Conservation (phyloP, 257 asterid species). For the Solanum chaucha region DNA sequence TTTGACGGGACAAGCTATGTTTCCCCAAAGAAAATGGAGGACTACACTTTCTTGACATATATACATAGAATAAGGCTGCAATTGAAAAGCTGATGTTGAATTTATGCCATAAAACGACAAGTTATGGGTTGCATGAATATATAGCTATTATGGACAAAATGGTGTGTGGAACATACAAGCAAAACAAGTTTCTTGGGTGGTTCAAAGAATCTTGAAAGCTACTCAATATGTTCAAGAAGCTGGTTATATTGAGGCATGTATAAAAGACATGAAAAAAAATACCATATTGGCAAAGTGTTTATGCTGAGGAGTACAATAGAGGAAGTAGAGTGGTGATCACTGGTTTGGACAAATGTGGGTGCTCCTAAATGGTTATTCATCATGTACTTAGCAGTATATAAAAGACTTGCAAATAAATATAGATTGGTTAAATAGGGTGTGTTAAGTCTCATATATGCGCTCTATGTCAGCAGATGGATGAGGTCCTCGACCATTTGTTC, state of each 20-base stretch:
- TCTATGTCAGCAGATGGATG: background rate
- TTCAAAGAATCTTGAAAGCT: too few species aligned
- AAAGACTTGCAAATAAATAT: background rate
- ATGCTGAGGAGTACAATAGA: background rate
- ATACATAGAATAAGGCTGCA: background rate
- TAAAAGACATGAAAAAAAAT: background rate
- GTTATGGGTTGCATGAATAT: background rate
- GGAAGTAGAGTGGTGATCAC: background rate
- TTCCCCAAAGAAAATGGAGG: background rate
- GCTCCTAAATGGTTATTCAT: background rate
- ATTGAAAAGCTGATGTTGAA: too few species aligned
- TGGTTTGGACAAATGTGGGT: background rate
- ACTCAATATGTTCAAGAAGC: background rate
- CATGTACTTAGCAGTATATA: background rate
- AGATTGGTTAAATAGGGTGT: background rate
- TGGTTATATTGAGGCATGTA: background rate
- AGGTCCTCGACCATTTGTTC: background rate
- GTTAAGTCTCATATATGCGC: background rate
- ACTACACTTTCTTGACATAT: background rate
- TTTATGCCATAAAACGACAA: background rate
- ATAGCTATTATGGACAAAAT: background rate
- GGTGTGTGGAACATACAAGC: background rate
- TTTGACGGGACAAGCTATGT: background rate
- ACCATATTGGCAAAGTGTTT: background rate
- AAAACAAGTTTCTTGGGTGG: background rate